Evolutionary conservation across 179 eudicot species (phyloP).

Genomic region (Actinidia chinensis): DNA sequence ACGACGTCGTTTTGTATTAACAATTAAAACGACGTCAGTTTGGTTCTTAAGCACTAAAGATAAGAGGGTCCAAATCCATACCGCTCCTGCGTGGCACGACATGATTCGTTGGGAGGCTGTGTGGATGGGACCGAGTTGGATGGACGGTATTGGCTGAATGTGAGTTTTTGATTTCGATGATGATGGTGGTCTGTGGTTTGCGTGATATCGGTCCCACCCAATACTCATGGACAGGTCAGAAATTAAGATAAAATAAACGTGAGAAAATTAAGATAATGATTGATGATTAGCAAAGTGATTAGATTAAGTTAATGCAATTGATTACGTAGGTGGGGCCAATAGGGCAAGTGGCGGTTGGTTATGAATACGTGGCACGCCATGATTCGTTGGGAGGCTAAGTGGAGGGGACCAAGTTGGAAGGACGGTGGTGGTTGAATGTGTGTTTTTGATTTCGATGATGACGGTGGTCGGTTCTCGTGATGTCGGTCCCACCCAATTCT

Average conservation of each 20-base stretch:
- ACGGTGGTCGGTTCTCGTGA: background rate
- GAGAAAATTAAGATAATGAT: conserved; percentile 3
- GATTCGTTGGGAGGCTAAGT: background rate
- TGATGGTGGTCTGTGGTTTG: background rate
- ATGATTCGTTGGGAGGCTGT: background rate
- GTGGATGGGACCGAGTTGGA: background rate
- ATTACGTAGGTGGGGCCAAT: background rate
- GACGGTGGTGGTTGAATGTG: conserved; percentile 9
- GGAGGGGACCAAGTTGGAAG: background rate
- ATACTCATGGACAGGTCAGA: background rate
- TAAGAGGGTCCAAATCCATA: too few species aligned
- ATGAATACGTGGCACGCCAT: background rate
- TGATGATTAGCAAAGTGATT: background rate
- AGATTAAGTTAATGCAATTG: background rate
- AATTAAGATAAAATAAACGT: background rate
- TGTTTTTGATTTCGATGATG: background rate
- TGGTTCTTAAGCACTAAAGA: too few species aligned
- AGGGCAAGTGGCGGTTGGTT: background rate
- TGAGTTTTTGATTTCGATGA: background rate
- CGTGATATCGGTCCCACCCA: background rate
- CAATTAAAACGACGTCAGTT: too few species aligned
- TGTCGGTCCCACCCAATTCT: background rate
- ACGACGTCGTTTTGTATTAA: too few species aligned
- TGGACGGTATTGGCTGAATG: conserved; percentile 11
- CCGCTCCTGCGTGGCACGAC: too few species aligned